phyloP scores from a whole-genome alignment of 305 asterid species.

The Fraxinus platypoda region DNA sequence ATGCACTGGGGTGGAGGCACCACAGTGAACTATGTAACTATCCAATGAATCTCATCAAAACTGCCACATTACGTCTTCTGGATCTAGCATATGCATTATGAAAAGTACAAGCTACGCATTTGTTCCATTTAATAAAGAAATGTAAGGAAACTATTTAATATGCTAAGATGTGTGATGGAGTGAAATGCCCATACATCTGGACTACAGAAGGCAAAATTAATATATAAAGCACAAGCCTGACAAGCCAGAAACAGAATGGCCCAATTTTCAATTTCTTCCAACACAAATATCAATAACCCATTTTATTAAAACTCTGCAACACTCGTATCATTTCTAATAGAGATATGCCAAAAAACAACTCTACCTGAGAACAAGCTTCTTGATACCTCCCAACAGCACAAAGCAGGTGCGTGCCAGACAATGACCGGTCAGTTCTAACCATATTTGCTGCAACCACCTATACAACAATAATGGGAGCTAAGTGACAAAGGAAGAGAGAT shows the following conservation, averaged over 20 bases:
- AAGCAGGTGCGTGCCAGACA: conserved; percentile 93
- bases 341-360: conserved; percentile 21
- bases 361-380: conserved; percentile 99
- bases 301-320: not conserved
- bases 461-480: conserved; percentile 18
- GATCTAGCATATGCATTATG: not conserved
- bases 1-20: not conserved
- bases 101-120: not conserved
- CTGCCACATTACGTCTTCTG: not conserved
- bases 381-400: conserved; percentile 99
- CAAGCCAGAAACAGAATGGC: not conserved
- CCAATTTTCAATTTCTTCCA: not conserved
- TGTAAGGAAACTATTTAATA: not conserved
- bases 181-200: not conserved
- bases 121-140: not conserved
- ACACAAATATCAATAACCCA: not conserved
- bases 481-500: conserved; percentile 6
- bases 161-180: not conserved
- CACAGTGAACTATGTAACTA: not conserved
- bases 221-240: not conserved
- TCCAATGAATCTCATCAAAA: not conserved
- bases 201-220: not conserved
- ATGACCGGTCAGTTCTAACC: conserved; percentile 90
- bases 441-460: conserved; percentile 99
- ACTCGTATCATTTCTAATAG: not conserved